Base-by-base conservation (phyloP, 2,329 filamentous ascomycete genomes). In the Cladorrhinum sp. region DNA sequence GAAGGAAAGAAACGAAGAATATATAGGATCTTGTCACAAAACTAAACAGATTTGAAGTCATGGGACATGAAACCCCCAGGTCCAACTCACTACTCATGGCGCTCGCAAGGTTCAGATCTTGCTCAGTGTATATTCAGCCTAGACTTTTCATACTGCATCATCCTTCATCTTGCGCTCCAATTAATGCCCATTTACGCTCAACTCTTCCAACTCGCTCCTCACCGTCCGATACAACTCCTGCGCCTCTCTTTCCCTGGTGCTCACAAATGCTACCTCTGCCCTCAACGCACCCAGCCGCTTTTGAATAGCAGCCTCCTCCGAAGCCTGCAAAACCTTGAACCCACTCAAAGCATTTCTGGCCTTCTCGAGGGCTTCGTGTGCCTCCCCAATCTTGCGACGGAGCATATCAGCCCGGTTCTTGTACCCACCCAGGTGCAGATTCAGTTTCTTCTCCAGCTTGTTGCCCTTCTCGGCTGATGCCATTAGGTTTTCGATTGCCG, bases 371-470 rank as follows among this genome's bases (percentile, higher is more conserved):
- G 89, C 89, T 20, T 86, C 84, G 24, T 86, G 85, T 1, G 92
- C 91, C 66, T 92, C 90, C 18, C 77, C 75, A 64, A 96, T 90
- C 78, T 96, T 98, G 62, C 87, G 83, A 21, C 86, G 85, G 24
- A 99, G 82, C 67, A 86, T 87, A 74, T 92, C 92, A 33, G 91
- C 87, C 30, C 95, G 89, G 67, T 92, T 87, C 73, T 93, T 88
- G 76, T 99, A 99, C 14, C 95, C 95, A 23, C 93, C 93, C 2
- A 96, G 86, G 69, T 95, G 88, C 58, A 96, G 81, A 0, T 82
- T 81, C n/a, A 99, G 84, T 76, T 95, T 97, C 83, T 96, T 96
- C 76, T 98, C 93, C 1, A 96, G 79, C 75, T 94, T 96, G 72
- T 92, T 91, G 58, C 90, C 91, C 60, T 88, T 84, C 68, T 94